A percentile compares a stretch with the other conserved stretches of the same genome.
These are phyloP conservation scores for Cryptococcus sp. DNA, from an alignment of 1,284 basidiomycete species.

Conservation along the genomic window DNA sequence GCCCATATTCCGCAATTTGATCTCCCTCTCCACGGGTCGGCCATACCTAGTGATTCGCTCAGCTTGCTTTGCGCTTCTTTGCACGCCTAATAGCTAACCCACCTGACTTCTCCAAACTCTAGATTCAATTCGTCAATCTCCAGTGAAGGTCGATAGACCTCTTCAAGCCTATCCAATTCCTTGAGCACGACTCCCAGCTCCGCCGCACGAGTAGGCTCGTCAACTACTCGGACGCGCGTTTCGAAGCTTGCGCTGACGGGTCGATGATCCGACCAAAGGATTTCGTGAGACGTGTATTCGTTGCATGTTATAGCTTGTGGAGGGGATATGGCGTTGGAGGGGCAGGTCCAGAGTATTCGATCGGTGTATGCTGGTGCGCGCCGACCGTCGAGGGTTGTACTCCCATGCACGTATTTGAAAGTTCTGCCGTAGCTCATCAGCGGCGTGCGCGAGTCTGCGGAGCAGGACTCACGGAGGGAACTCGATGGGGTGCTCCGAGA, in stretches of 20 bases:
- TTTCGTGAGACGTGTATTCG: constrained; percentile 35
- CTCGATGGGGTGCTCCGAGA: constrained; percentile 34
- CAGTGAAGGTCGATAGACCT: constrained; percentile 56
- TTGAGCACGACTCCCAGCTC: constrained; percentile 47
- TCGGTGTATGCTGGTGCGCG: constrained; percentile 49
- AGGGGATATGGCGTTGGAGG: constrained; percentile 13
- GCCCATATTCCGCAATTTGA: constrained; percentile 39
- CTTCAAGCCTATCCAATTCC: constrained; percentile 54
- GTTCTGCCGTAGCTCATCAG: constrained; percentile 21
- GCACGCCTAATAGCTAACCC: constrained; percentile 2
- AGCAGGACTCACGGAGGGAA: constrained; percentile 40
- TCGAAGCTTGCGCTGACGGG: constrained; percentile 35
- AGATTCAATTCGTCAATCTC: constrained; percentile 56
- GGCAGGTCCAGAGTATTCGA: constrained; percentile 34
- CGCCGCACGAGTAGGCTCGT: constrained; percentile 40
- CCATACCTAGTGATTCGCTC: constrained; percentile 17
- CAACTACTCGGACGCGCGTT: constrained; percentile 29
- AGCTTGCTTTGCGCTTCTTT: neutral
- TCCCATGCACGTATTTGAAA: constrained; percentile 50
- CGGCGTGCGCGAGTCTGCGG: too few species aligned
- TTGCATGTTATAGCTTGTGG: constrained; percentile 33
- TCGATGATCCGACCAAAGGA: constrained; percentile 50
- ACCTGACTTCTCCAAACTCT: constrained; percentile 48
- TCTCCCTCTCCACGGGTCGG: constrained; percentile 19
- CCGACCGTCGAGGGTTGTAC: constrained; percentile 37